phyloP scores from a whole-genome alignment of 257 asterid species.

The Gardenia jasminoides region DNA sequence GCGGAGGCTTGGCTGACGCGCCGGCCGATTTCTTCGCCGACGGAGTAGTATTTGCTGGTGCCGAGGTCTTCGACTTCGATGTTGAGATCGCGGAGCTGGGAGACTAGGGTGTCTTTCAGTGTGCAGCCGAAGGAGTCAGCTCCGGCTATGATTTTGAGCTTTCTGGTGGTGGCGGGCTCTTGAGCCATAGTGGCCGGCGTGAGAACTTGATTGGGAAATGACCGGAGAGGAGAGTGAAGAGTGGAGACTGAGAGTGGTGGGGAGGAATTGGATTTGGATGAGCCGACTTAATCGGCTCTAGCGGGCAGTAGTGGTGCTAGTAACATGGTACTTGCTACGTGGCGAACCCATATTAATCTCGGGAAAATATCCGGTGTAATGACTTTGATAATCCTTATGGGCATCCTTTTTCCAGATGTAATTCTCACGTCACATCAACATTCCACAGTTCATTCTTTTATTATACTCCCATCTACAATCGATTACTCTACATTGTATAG shows the following conservation, averaged over 20 bases:
- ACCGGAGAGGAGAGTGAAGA: background rate
- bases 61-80: conserved; percentile 79
- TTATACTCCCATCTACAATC: no score
- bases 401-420: no score
- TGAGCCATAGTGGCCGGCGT: conserved; percentile 39
- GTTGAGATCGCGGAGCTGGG: conserved; percentile 56
- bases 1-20: conserved; percentile 62
- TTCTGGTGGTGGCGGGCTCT: conserved; percentile 32
- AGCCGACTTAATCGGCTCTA: no score
- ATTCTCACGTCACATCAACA: no score
- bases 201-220: background rate
- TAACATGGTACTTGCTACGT: no score
- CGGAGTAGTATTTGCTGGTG: conserved; percentile 67
- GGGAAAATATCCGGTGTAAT: no score
- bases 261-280: background rate
- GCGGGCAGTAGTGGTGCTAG: no score
- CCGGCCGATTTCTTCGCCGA: conserved; percentile 75
- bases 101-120: conserved; percentile 53
- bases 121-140: conserved; percentile 72
- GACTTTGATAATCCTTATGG: no score
- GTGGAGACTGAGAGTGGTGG: no score
- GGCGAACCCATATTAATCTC: no score
- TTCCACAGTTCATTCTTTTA: no score
- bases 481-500: no score
- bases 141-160: conserved; percentile 65